Evolutionary conservation across 441 rosid species (phyloP), one percentile per base, ranked within the genome.

Genomic region (Iberis amara): DNA sequence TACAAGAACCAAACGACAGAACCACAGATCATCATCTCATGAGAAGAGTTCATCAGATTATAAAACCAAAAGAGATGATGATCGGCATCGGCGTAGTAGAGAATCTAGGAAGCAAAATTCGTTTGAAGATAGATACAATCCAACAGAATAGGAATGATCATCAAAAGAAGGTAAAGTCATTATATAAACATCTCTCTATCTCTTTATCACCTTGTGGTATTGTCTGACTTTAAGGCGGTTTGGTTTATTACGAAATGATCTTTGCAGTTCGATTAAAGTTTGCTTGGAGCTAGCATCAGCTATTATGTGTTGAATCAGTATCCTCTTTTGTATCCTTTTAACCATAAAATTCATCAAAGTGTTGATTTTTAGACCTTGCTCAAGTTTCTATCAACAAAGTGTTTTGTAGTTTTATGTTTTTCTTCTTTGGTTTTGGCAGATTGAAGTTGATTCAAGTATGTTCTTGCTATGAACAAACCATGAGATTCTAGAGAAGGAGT

Each of bases 251-350:
- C 12, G n/a, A n/a, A n/a, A 61, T 61, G 70, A 72, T 57, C 53
- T n/a, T 70, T 86, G 90, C 90, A 77, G 94, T 81, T n/a, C n/a
- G n/a, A n/a, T n/a, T n/a, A 61, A 70, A 77, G 70, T 68, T 70
- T 66, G 52, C 69, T 73, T 10, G 52, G 70, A n/a, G n/a, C n/a
- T n/a, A 82, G 83, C 80, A 80, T 78, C 71, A 11, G 78, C 78
- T 70, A 13, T 64, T 76, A 65, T 66, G 71, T 70, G 51, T n/a
- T 79, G 47, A 50, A 47, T 61, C 78, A 70, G 89, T 90, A 90
- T 90, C 97, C 96, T 89, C 73, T 79, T 75, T 64, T 75, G 85
- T 89, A 89, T 89, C 97, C 96, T n/a, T n/a, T 84, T 79, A 2
- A 47, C 52, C 69, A 42, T 53, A n/a, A n/a, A 52, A 37, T 63